A percentile compares a stretch with the other conserved stretches of the same genome.
Evolutionary conservation across 169 alveolate species (phyloP).

Genomic region (Plasmodium vinckei): DNA sequence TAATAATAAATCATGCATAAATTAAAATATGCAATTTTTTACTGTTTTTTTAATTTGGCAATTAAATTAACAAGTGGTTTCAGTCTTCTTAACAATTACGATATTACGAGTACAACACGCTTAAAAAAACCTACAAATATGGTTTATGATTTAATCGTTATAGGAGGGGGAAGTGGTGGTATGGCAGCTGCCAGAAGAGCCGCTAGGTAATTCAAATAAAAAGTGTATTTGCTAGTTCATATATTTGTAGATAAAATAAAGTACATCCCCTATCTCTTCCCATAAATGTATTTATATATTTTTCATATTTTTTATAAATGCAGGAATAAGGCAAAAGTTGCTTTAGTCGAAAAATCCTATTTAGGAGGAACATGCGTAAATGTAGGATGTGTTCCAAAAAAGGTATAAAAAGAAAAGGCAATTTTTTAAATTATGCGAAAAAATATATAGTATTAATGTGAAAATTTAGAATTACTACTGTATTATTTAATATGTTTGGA

Average conservation of each 20-base stretch:
- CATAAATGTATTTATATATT: background rate
- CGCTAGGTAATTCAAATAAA: slow-evolving; percentile 45
- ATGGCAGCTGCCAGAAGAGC: slow-evolving; percentile 86
- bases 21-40: slow-evolving; percentile 26
- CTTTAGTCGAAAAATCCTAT: slow-evolving; percentile 87
- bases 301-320: background rate
- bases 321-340: slow-evolving; percentile 87
- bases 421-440: background rate
- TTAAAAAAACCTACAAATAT: slow-evolving; percentile 49
- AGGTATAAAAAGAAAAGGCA: slow-evolving; percentile 85
- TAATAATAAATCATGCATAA: slow-evolving; percentile 19
- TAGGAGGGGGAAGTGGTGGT: slow-evolving; percentile 93
- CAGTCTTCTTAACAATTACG: slow-evolving; percentile 30
- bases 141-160: slow-evolving; percentile 85
- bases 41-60: slow-evolving; percentile 16
- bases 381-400: slow-evolving; percentile 97
- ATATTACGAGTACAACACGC: slow-evolving; percentile 22
- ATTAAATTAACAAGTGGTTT: slow-evolving; percentile 46
- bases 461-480: too few relatives aligned
- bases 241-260: background rate
- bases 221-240: background rate
- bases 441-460: background rate
- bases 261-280: background rate
- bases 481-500: background rate
- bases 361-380: slow-evolving; percentile 96